Evolutionary conservation across 495 filamentous ascomycete species (phyloP), one percentile per base, ranked within the genome.

Genomic region (Pseudevernia furfuracea): DNA sequence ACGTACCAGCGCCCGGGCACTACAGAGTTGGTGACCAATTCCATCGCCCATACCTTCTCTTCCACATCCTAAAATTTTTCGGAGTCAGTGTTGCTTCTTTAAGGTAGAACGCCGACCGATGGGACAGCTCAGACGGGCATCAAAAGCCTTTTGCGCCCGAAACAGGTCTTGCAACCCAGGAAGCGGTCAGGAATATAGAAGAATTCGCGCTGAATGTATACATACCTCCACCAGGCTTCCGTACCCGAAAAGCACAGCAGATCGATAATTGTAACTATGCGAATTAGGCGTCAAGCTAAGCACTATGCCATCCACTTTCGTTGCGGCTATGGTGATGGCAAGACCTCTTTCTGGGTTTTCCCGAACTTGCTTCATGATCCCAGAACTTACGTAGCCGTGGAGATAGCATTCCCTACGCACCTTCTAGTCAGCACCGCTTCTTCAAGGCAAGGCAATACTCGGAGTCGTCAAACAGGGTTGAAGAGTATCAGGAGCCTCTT

Each of bases 221-320:
- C 49, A 30, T 53, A 25, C 49, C 21, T 80, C 82, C 28, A 96
- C 90, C 14, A 88, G 70, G 2, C 69, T 75, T 17, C 89, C 92
- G 70, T 85, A 83, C 8, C 92, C 92, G 71, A 92, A 89, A 34
- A 95, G 79, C 21, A 89, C 75, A 10, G 89, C 91, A 49, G 87
- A 90, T 70, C 91, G 90, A 77, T 94, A 96, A 78, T 96, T 96
- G 79, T 89, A 92, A 72, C 82, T 89, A 78, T 96, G 90, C 28
- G 80, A 78, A 75, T 88, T 87, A 34, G 92, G 90, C 0, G 90
- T 88, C 72, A 93, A 81, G 11, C 88, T 81, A 21, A 95, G 80
- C 41, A 93, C 84, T 15, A 92, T 74, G 28, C 90, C 90, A 76
- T 92, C 89, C 19, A 92, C 74, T 64, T 80, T 81, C 63, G 79